phyloP scores from a whole-genome alignment of 208 protist genomes.

The Trypanosoma melophagium region DNA sequence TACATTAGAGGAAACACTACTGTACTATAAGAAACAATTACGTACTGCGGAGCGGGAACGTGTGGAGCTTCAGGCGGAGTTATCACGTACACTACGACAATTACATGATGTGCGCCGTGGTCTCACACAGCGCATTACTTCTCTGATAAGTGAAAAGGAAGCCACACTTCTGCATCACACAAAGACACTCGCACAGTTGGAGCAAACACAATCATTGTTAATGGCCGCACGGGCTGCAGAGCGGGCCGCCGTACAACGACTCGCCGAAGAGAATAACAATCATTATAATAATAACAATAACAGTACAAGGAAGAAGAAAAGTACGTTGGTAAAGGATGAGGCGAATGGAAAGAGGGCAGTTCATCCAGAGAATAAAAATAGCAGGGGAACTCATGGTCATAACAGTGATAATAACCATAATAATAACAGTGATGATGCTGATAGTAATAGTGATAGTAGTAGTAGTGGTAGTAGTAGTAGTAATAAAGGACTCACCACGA shows the following conservation, averaged over 20 bases:
- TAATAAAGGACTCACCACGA: not conserved
- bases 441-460: not conserved
- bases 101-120: not conserved
- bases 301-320: too few relatives aligned
- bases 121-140: conserved; percentile 2
- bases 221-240: conserved; percentile 16
- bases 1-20: too few relatives aligned
- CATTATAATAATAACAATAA: not conserved
- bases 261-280: not conserved
- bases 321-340: too few relatives aligned
- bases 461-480: not conserved
- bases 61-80: not conserved
- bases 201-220: not conserved
- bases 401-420: not conserved
- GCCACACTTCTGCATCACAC: not conserved
- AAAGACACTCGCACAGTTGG: not conserved
- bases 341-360: too few relatives aligned
- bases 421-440: not conserved
- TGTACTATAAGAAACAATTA: too few relatives aligned
- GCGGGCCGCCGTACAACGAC: conserved; percentile 7
- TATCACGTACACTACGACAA: not conserved
- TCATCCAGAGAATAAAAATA: too few relatives aligned
- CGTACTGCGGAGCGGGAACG: too few relatives aligned
- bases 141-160: conserved; percentile 6
- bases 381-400: too few relatives aligned